Conservation (phyloP, 257 asterid genomes). For the Penstemon davidsonii region DNA sequence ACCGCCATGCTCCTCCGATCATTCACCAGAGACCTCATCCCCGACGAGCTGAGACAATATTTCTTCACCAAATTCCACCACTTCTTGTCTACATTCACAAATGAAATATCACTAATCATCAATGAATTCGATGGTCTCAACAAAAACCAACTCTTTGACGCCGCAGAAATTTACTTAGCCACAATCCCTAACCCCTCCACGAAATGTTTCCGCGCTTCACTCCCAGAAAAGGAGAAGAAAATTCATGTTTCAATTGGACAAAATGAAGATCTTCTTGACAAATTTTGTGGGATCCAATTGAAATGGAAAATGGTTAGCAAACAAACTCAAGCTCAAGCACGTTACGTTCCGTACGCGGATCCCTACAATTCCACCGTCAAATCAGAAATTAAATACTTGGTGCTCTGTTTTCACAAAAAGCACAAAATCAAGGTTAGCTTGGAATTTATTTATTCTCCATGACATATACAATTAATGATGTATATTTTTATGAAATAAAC, state of each 20-base stretch:
- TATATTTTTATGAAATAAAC: no score
- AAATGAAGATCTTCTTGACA: conserved; percentile 36
- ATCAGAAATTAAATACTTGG: conserved; percentile 28
- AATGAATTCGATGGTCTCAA: conserved; percentile 51
- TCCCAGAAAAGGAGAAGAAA: conserved; percentile 45
- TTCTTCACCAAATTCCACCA: conserved; percentile 19
- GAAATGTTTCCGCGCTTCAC: conserved; percentile 27
- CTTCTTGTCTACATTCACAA: conserved; percentile 27
- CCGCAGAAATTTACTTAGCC: conserved; percentile 43
- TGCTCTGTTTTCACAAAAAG: conserved; percentile 44
- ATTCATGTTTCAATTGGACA: conserved; percentile 35
- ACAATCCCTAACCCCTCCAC: conserved; percentile 33
- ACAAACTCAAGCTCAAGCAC: neutral
- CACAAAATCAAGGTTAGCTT: conserved; percentile 19
- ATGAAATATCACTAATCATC: conserved; percentile 38
- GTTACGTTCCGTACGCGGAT: neutral
- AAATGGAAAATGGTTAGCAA: conserved; percentile 40
- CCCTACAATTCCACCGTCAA: neutral
- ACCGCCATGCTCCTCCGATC: no score
- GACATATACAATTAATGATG: no score
- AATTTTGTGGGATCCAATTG: conserved; percentile 32
- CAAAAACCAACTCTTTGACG: conserved; percentile 43
- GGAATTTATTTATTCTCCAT: no score
- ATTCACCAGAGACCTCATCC: no score
- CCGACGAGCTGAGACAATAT: no score